Conservation (phyloP, 2,329 filamentous ascomycete species). For the Aspergillus flavus region DNA sequence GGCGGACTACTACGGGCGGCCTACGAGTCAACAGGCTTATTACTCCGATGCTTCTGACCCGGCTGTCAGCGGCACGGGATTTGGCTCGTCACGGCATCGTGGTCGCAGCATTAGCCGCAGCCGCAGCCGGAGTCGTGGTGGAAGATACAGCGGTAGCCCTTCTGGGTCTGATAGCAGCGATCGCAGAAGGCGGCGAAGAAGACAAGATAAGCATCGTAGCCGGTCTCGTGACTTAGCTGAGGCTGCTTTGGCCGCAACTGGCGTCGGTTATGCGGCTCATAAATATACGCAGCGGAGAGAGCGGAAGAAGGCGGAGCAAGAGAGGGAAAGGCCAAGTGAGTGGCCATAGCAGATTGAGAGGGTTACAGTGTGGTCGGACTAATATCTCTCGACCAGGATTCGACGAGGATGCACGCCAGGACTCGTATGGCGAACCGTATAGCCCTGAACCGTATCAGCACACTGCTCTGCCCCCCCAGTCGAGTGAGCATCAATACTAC, state of each 20-base stretch:
- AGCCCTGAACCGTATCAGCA: conserved; percentile 41
- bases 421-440: conserved; percentile 47
- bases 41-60: conserved; percentile 48
- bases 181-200: conserved; percentile 34
- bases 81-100: conserved; percentile 32
- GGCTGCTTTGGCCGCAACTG: conserved; percentile 60
- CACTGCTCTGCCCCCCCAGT: conserved; percentile 38
- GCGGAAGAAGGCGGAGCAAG: conserved; percentile 57
- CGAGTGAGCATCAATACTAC: conserved; percentile 41
- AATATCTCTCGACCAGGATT: conserved; percentile 23
- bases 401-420: conserved; percentile 34
- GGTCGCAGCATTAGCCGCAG: conserved; percentile 50
- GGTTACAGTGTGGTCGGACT: background rate
- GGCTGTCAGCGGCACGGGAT: conserved; percentile 35
- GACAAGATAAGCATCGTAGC: conserved; percentile 40
- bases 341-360: conserved; percentile 8
- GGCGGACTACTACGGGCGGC: conserved; percentile 50
- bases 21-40: conserved; percentile 41
- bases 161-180: conserved; percentile 41
- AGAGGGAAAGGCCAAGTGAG: conserved; percentile 52
- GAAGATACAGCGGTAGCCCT: conserved; percentile 38
- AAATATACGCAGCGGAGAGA: conserved; percentile 60
- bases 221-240: conserved; percentile 52
- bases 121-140: conserved; percentile 45
- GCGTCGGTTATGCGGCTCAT: conserved; percentile 59